Evolutionary conservation across 768 basidiomycete species (phyloP).

Genomic region (Lyophyllum shimeji): DNA sequence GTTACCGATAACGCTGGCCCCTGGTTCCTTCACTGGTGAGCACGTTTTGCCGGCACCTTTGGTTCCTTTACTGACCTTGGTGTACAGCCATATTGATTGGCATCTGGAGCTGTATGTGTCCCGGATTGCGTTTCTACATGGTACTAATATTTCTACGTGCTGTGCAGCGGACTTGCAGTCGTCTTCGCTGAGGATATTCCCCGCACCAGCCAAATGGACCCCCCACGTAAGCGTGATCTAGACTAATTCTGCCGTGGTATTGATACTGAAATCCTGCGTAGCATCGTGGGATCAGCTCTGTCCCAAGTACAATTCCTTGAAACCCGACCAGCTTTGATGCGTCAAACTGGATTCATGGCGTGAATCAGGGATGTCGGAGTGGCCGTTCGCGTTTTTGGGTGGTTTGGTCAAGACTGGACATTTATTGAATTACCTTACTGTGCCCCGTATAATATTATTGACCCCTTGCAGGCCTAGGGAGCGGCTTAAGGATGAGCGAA

Average conservation of each 20-base stretch:
- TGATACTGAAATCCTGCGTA: slow-evolving; percentile 5
- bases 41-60: slow-evolving; percentile 25
- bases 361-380: no score
- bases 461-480: no score
- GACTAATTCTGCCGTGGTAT: neutral
- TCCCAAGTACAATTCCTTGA: slow-evolving; percentile 18
- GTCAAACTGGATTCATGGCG: no score
- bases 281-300: slow-evolving; percentile 35
- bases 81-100: slow-evolving; percentile 32
- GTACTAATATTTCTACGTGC: neutral
- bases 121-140: neutral
- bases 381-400: neutral
- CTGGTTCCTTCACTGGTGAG: slow-evolving; percentile 39
- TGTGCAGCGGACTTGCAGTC: slow-evolving; percentile 24
- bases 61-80: neutral
- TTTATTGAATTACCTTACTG: no score
- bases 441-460: no score
- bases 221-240: slow-evolving; percentile 19
- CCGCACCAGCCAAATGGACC: slow-evolving; percentile 16
- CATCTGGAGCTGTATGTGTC: slow-evolving; percentile 33
- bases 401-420: neutral
- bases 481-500: no score
- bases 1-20: slow-evolving; percentile 52
- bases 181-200: slow-evolving; percentile 33
- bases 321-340: neutral